phyloP scores from a whole-genome alignment of 805 yeast species.

The Ogataea pilisensis region DNA sequence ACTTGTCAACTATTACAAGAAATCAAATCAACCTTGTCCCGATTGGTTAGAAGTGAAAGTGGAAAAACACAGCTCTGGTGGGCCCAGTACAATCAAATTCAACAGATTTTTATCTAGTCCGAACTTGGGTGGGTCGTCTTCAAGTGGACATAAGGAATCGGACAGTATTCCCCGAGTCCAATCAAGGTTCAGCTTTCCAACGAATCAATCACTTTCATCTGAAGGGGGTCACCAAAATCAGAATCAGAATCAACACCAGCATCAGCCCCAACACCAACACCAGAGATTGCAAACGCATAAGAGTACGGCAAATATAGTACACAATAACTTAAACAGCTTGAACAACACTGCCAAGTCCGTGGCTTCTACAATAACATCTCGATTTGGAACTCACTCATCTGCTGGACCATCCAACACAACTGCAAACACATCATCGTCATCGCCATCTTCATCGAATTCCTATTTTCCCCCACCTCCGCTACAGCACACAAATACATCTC shows the following conservation, averaged over 20 bases:
- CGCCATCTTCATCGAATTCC: not conserved
- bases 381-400: conserved; percentile 2
- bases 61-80: not conserved
- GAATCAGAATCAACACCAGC: not conserved
- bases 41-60: conserved; percentile 25
- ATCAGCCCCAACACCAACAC: conserved; percentile 3
- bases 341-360: conserved; percentile 5
- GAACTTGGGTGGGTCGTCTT: not conserved
- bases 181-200: not conserved
- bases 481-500: not conserved
- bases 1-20: conserved; percentile 24
- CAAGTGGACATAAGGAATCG: not conserved
- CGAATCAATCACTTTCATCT: not conserved
- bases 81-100: not conserved
- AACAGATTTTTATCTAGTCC: conserved; percentile 7
- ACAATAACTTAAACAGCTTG: not conserved
- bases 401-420: not conserved
- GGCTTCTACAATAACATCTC: conserved; percentile 10
- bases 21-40: conserved; percentile 21
- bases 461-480: too few species aligned
- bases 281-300: not conserved
- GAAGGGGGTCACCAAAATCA: not conserved
- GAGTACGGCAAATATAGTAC: not conserved
- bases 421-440: not conserved
- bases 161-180: not conserved